Evolutionary conservation across 352 stramenopile genomes (phyloP), one percentile per base, ranked within the genome.

Genomic region (Globisporangium heterothallicum): DNA sequence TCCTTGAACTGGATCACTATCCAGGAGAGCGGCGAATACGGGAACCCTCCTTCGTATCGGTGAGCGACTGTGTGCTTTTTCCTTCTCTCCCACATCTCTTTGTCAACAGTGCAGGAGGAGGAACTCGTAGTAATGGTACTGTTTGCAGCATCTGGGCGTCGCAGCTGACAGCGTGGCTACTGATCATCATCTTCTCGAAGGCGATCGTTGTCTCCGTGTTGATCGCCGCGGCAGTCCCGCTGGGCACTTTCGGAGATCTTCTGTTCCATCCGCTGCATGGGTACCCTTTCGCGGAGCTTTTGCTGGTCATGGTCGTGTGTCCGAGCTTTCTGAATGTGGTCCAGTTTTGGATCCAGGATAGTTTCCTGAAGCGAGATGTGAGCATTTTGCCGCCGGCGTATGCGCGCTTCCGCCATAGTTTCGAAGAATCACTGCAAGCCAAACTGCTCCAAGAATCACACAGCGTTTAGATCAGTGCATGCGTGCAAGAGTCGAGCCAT

Each of bases 261-360:
- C 65, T 92, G 6, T 90, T 90, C 52, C 59, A 66, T 34, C 74
- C 81, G 10, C 64, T 92, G 6, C 66, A 58, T 4, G 58, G 53
- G 14, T 86, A 89, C 54, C 81, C 78, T 40, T 82, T 90, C 21
- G 68, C 72, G 7, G 76, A 92, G 51, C 66, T 92, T 14, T 25
- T 88, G 44, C 57, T 92, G 16, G 79, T 92, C 16, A 88, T 92
- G 79, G 70, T 92, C 45, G 67, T 89, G 35, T 89, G 78, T 47
- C 82, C 79, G n/a, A 88, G 72, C 50, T 89, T 92, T 58, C 67
- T 92, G 44, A 92, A 92, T 60, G 60, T 90, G 22, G 71, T 88
- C 45, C 79, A 92, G 64, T 90, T 92, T 57, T 92, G 81, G 82
- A 88, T 92, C 58, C 81, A 92, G 59, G 78, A 90, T 56, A 90